Evolutionary conservation across 306 rosid species (phyloP), one percentile per base, ranked within the genome.

Genomic region (Sicyos baderoa): DNA sequence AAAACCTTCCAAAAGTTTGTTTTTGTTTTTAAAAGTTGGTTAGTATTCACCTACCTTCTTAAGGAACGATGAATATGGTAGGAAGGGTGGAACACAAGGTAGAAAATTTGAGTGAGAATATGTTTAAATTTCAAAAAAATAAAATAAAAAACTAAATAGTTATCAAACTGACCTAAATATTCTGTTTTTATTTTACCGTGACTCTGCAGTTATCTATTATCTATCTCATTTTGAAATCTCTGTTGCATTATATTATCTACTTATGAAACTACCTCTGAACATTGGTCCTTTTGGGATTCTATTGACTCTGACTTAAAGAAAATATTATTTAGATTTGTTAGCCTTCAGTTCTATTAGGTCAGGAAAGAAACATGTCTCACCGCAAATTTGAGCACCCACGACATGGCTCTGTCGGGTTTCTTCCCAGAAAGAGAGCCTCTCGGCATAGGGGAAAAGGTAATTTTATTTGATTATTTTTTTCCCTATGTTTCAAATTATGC

Each of bases 401-500:
- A 50, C 87, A 83, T 17, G 83, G 87, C 3, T 83, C 87, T 9
- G 55, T 83, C n/a, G 87, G 87, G 7, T 83, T 83, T 75, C 87
- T 83, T 50, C 87, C 87, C 1, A 78, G 83, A 23, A 83, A 83
- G 45, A 72, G 87, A 73, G 87, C 87, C 15, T 37, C 85, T 17
- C 84, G 85, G 37, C 87, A 83, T 56, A 76, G 83, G 67, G 87
- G 87, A 76, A 84, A 84, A 84, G 85, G 87, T 82, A n/a, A 17
- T 52, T 4, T 7, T 35, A 8, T 62, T 37, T 29, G 6, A 12
- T 11, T 23, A 8, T 45, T 45, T 10, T 45, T 45, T 10, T 45
- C 50, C 2, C 50, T 18, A 16, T 37, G 17, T 62, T 62, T 62
- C 9, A 29, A 29, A 14, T 60, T 60, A 18, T 45, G 19, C 47